Evolutionary conservation across 2,329 filamentous ascomycete species (phyloP), one percentile per base, ranked within the genome.

Genomic region (Aspergillus melleus): DNA sequence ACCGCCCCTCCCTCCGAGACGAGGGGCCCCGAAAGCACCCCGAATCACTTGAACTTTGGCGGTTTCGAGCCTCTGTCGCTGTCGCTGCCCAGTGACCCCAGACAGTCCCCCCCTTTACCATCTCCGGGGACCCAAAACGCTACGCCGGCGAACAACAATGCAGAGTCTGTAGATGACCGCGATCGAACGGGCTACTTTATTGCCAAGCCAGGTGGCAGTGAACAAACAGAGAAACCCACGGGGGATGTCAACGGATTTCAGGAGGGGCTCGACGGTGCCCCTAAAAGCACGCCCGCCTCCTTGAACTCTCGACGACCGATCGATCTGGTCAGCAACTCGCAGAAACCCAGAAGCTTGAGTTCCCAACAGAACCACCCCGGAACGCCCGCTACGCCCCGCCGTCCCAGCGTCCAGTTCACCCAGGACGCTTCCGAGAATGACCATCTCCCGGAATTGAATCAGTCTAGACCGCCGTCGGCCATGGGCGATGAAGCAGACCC

Each of bases 401-500:
- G 86, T 54, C 84, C 85, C 58, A 94, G 89, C 71, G 90, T 96
- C 3, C 91, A 95, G 67, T 95, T 96, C 71, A 86, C 84, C 2
- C 83, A 86, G 30, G 78, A 83, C 14, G 81, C 86, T 53, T 74
- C 77, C 29, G 79, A 82, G 72, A 64, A 70, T 75, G 64, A 86
- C 55, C 67, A 84, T 36, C 76, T 85, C 22, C 76, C 81, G 5
- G 76, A 82, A 8, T 65, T 75, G 20, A 73, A 80, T 20, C 85
- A 87, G 64, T 85, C 83, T 32, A 83, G 87, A 60, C 83, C 88
- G 49, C 83, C 85, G 36, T 91, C 90, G 4, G 84, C 84, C 78
- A 87, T 90, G 30, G 73, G 67, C 0, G 81, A 82, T 50, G 87
- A 90, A 54, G 81, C 77, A n/a, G 90, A 90, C 42, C 77, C 79